These are phyloP conservation scores for Glaciozyma martinii DNA, from an alignment of 768 basidiomycete genomes.

Conservation along the genomic window DNA sequence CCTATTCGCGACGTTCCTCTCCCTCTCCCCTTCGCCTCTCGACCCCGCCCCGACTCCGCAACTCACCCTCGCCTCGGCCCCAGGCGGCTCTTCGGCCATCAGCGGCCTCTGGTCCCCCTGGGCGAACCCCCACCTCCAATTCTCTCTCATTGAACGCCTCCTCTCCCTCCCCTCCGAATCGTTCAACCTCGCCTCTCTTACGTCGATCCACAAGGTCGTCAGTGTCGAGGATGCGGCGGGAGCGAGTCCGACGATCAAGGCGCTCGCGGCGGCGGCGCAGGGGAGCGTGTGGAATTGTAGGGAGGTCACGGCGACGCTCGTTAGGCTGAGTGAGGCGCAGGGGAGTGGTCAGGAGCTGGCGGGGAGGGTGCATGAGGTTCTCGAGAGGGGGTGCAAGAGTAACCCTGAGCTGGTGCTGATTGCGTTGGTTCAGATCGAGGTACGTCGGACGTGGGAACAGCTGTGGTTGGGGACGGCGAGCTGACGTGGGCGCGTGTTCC, in stretches of 20 bases:
- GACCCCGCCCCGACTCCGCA: not conserved
- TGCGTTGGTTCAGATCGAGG: slow-evolving; percentile 81
- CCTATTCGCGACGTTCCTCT: slow-evolving; percentile 74
- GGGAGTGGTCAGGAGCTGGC: slow-evolving; percentile 44
- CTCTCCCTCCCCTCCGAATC: slow-evolving; percentile 71
- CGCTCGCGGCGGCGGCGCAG: slow-evolving; percentile 80
- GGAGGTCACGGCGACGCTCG: slow-evolving; percentile 77
- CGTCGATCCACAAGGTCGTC: slow-evolving; percentile 63
- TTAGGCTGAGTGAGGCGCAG: slow-evolving; percentile 64
- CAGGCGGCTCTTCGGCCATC: slow-evolving; percentile 36
- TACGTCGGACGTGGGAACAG: slow-evolving; percentile 43
- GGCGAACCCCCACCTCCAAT: slow-evolving; percentile 74
- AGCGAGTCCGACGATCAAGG: slow-evolving; percentile 84
- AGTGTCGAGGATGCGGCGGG: slow-evolving; percentile 77
- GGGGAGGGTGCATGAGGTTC: slow-evolving; percentile 72
- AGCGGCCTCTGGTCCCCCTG: slow-evolving; percentile 65
- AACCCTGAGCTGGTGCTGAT: slow-evolving; percentile 90
- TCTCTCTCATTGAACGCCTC: slow-evolving; percentile 77
- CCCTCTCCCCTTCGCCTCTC: slow-evolving; percentile 55
- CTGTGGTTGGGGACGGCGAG: slow-evolving; percentile 26
- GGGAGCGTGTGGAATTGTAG: slow-evolving; percentile 90
- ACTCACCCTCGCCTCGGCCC: slow-evolving; percentile 34
- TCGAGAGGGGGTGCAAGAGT: slow-evolving; percentile 87
- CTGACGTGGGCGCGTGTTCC: not conserved
- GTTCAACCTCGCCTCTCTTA: slow-evolving; percentile 83